These are phyloP conservation scores for Corrigiola litoralis DNA, from an alignment of 179 eudicot species.

Conservation along the genomic window DNA sequence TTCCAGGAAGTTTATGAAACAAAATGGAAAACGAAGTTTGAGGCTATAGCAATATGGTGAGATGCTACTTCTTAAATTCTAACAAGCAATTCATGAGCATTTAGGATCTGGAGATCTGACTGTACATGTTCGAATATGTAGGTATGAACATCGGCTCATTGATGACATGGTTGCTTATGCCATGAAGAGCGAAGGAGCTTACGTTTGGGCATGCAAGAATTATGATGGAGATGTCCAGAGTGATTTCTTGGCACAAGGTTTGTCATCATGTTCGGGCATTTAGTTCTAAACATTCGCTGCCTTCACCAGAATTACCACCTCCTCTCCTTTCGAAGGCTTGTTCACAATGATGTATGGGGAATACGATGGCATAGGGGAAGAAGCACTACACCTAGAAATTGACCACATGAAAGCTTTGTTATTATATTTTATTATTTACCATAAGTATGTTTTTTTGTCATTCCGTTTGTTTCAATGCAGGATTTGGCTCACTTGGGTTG, in stretches of 20 bases:
- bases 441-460: neutral
- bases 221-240: constrained; percentile 99
- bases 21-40: constrained; percentile 80
- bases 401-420: too few relatives aligned
- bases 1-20: constrained; percentile 95
- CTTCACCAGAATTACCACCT: too few relatives aligned
- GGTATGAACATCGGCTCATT: constrained; percentile 99
- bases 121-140: too few relatives aligned
- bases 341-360: too few relatives aligned
- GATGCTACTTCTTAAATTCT: constrained; percentile 13
- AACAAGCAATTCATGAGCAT: too few relatives aligned
- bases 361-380: too few relatives aligned
- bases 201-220: constrained; percentile 99
- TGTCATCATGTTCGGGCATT: constrained; percentile 4
- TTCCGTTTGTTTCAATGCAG: constrained; percentile 37
- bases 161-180: constrained; percentile 99
- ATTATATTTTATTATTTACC: too few relatives aligned
- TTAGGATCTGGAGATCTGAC: too few relatives aligned
- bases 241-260: constrained; percentile 97
- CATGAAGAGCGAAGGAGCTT: constrained; percentile 94
- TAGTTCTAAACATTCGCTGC: too few relatives aligned
- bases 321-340: too few relatives aligned
- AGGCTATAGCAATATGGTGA: constrained; percentile 87
- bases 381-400: too few relatives aligned
- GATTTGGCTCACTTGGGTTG: constrained; percentile 95